Evolutionary conservation across 176 grass and related monocot species (phyloP), one percentile per base, ranked within the genome.

Genomic region (Stipa capillata): DNA sequence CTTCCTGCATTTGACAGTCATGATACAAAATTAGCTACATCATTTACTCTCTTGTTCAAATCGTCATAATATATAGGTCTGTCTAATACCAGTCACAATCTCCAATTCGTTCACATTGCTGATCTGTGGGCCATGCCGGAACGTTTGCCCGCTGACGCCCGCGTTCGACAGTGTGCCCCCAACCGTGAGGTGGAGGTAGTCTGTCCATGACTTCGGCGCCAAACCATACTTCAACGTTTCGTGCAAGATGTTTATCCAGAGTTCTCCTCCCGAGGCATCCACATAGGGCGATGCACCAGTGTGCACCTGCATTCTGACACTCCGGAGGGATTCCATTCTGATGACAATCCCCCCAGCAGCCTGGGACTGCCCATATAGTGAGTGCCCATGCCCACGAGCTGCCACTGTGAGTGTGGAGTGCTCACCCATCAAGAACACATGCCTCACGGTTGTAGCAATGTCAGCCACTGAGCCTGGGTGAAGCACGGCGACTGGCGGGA

Each of bases 141-240:
- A 97, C 8, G 90, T 87, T 86, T 97, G 94, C 6, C 94, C 94
- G 36, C 94, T 91, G 69, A 97, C 81, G 2, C 94, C 94, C 6
- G 90, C 94, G 84, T 93, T 93, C 0, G 90, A 93, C 16, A 93
- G 71, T 1, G 94, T 93, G 15, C 91, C 94, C 44, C 94, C 94
- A 33, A 93, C 39, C 7, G 91, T 97, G 75, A 97, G 91, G 50
- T 93, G 73, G 62, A 97, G 91, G 82, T 97, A 97, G 25, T 97
- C 88, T 23, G 94, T 97, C 94, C 94, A 97, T 32, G 94, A 97
- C 73, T 72, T 93, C 2, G 94, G 91, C 16, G 94, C 84, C 10
- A 97, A 70, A 29, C 91, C 94, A 63, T 87, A 77, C 76, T 89
- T 85, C 54, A 97, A 68, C 7, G 81, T 89, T 79, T 94, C 87